Evolutionary conservation across 2,329 filamentous ascomycete species (phyloP).

Genomic region (Claviceps humidiphila): DNA sequence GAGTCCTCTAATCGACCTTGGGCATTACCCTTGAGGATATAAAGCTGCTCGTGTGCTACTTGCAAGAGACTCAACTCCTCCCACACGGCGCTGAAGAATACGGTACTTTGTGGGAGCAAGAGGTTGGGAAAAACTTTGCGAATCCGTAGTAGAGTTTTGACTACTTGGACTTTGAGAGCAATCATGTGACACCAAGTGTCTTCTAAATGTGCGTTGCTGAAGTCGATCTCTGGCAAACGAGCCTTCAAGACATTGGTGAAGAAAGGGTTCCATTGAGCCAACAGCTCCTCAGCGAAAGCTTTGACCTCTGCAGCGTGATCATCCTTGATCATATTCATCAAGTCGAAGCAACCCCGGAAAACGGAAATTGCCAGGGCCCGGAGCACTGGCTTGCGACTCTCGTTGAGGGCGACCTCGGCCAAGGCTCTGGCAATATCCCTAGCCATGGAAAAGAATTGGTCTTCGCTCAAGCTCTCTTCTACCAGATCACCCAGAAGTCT

Average conservation of each 20-base stretch:
- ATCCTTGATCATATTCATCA: conserved; percentile 92
- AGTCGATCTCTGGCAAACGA: conserved; percentile 51
- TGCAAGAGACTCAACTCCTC: conserved; percentile 67
- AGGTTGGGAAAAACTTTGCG: conserved; percentile 70
- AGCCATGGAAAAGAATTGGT: conserved; percentile 87
- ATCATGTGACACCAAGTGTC: conserved; percentile 67
- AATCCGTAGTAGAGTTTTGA: conserved; percentile 86
- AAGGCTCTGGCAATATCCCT: conserved; percentile 72
- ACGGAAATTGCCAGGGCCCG: conserved; percentile 80
- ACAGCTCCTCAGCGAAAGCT: conserved; percentile 74
- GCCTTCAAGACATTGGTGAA: conserved; percentile 69
- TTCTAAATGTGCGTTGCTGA: conserved; percentile 36
- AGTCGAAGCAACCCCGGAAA: conserved; percentile 84
- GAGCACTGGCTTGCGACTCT: conserved; percentile 58
- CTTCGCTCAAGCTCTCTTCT: conserved; percentile 84
- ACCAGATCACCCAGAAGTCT: conserved; percentile 82
- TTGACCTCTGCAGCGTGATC: conserved; percentile 80
- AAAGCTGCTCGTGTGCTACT: conserved; percentile 64
- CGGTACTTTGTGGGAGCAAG: conserved; percentile 68
- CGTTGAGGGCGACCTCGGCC: conserved; percentile 68
- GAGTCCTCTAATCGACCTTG: conserved; percentile 83
- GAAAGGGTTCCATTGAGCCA: conserved; percentile 79
- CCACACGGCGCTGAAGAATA: conserved; percentile 81
- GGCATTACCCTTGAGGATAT: conserved; percentile 62
- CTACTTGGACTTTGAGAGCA: conserved; percentile 82